phyloP scores from a whole-genome alignment of 495 filamentous ascomycete genomes.

The Tuber calosporum region DNA sequence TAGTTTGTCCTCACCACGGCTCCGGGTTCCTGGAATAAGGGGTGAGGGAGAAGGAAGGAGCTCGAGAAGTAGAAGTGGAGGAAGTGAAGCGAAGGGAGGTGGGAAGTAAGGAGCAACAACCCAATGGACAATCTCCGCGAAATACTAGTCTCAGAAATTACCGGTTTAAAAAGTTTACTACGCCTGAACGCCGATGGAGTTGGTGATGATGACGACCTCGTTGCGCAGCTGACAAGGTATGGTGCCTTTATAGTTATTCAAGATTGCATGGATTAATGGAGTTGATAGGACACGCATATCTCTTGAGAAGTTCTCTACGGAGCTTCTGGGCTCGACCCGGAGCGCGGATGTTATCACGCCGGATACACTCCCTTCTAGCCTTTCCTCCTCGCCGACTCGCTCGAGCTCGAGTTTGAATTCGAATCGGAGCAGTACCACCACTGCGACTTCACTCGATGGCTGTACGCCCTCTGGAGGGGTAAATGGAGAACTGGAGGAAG shows the following conservation, averaged over 20 bases:
- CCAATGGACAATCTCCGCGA: conserved; percentile 34
- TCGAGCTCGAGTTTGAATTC: conserved; percentile 2
- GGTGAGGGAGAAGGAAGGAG: neutral
- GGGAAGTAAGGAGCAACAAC: neutral
- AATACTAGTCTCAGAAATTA: conserved; percentile 34
- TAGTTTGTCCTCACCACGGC: neutral
- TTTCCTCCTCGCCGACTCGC: conserved; percentile 4
- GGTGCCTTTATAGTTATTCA: neutral
- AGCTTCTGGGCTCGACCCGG: conserved; percentile 6
- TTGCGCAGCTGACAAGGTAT: conserved; percentile 33
- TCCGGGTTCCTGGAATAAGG: neutral
- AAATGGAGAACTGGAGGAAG: conserved; percentile 25
- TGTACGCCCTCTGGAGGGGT: neutral
- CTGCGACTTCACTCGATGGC: neutral
- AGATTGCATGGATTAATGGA: neutral
- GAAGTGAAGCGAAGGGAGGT: neutral
- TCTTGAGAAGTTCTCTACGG: neutral
- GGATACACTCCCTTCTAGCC: conserved; percentile 26
- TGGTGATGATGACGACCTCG: conserved; percentile 36
- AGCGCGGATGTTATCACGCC: conserved; percentile 32
- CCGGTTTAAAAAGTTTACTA: conserved; percentile 36
- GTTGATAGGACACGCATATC: conserved; percentile 4
- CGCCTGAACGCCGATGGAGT: conserved; percentile 41
- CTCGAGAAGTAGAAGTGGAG: neutral
- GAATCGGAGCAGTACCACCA: neutral